Evolutionary conservation across 345 rosid genomes (phyloP).

Genomic region (Citrus australasica): DNA sequence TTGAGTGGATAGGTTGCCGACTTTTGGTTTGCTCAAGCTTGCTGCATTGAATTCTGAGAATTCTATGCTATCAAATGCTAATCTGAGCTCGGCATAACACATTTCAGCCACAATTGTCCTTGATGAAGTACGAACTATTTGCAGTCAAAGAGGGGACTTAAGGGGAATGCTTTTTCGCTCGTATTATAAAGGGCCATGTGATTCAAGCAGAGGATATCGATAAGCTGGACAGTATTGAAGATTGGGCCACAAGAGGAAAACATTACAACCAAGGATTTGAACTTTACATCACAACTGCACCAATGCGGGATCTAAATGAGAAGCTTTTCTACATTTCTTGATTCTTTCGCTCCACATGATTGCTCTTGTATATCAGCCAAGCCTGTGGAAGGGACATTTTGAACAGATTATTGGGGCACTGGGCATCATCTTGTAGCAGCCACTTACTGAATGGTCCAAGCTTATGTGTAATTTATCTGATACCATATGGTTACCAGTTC

Average conservation of each 20-base stretch:
- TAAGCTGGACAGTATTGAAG: slow-evolving; percentile 39
- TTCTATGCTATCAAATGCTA: neutral
- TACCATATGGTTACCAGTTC: neutral
- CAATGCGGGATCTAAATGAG: slow-evolving; percentile 53
- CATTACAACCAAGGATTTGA: slow-evolving; percentile 44
- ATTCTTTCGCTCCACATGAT: neutral
- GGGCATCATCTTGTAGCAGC: neutral
- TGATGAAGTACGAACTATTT: slow-evolving; percentile 8
- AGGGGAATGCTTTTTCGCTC: slow-evolving; percentile 54
- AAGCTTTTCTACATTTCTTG: slow-evolving; percentile 18
- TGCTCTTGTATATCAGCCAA: neutral
- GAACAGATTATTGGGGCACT: neutral
- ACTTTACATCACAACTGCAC: slow-evolving; percentile 60
- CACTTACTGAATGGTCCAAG: neutral
- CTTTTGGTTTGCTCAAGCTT: neutral
- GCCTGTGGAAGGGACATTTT: neutral
- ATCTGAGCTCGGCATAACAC: neutral
- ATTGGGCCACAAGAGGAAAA: slow-evolving; percentile 54
- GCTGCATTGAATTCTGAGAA: neutral
- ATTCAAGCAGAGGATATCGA: slow-evolving; percentile 52
- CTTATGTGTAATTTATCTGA: neutral
- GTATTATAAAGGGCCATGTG: slow-evolving; percentile 48
- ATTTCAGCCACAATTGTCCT: neutral
- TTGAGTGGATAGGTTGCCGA: neutral
- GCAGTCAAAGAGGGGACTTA: slow-evolving; percentile 61